phyloP scores from a whole-genome alignment of 2,329 filamentous ascomycete species.

The Trichoderma endophyticum region DNA sequence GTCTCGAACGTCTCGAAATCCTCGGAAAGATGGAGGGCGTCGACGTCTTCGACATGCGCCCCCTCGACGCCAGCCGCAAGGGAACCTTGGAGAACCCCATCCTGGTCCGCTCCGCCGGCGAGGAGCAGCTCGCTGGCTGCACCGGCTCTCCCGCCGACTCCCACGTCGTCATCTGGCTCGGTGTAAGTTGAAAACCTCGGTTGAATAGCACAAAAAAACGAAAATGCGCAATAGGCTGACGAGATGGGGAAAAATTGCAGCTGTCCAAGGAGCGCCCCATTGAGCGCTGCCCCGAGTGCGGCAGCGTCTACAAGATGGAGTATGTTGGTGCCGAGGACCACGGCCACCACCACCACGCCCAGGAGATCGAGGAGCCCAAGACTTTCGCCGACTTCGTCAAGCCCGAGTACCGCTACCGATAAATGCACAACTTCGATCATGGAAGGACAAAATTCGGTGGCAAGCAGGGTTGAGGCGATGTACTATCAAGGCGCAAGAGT shows the following conservation, averaged over 20 bases:
- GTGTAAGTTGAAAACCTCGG: slow-evolving; percentile 56
- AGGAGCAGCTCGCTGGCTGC: slow-evolving; percentile 96
- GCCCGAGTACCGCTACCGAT: slow-evolving; percentile 83
- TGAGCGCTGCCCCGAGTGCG: slow-evolving; percentile 95
- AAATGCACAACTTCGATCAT: slow-evolving; percentile 25
- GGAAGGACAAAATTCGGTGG: slow-evolving; percentile 6
- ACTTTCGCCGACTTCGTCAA: slow-evolving; percentile 95
- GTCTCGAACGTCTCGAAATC: slow-evolving; percentile 97
- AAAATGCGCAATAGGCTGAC: background rate
- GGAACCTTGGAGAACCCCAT: slow-evolving; percentile 94
- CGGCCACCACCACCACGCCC: slow-evolving; percentile 55
- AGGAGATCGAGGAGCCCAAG: slow-evolving; percentile 77
- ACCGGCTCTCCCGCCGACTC: slow-evolving; percentile 92
- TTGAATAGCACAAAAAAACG: background rate
- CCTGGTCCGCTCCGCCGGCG: slow-evolving; percentile 82
- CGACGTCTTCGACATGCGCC: slow-evolving; percentile 97
- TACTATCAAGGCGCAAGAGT: slow-evolving; percentile 26
- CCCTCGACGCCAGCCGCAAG: slow-evolving; percentile 83
- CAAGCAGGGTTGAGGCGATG: background rate
- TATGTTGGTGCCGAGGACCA: slow-evolving; percentile 84
- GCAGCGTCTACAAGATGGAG: slow-evolving; percentile 95
- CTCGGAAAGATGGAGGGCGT: slow-evolving; percentile 99
- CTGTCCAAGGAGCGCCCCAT: slow-evolving; percentile 85
- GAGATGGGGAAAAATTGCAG: slow-evolving; percentile 39
- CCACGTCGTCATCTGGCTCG: slow-evolving; percentile 86